A percentile compares a stretch with the other conserved stretches of the same genome.
phyloP scores from a whole-genome alignment of 768 basidiomycete species.

The Hydnum rufescens region DNA sequence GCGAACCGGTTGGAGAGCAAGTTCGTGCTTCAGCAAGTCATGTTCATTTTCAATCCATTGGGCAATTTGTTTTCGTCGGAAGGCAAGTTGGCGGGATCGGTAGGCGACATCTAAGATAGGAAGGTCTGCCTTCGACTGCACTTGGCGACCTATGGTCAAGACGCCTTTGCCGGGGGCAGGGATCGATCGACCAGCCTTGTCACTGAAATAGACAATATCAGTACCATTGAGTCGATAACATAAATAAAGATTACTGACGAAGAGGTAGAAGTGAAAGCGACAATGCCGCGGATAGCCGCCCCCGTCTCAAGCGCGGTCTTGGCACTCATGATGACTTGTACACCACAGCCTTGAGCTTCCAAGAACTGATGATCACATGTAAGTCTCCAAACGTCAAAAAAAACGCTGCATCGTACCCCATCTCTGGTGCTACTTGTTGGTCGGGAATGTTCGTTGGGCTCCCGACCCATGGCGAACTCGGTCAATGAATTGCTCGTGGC shows the following conservation, averaged over 20 bases:
- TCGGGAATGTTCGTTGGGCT: slow-evolving; percentile 97
- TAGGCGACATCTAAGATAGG: slow-evolving; percentile 72
- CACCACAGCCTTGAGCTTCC: slow-evolving; percentile 93
- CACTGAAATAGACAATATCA: slow-evolving; percentile 43
- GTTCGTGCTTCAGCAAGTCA: slow-evolving; percentile 59
- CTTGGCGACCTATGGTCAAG: slow-evolving; percentile 69
- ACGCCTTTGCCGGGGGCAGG: slow-evolving; percentile 94
- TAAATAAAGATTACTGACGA: slow-evolving; percentile 34
- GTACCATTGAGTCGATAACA: too few species aligned
- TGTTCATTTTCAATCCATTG: slow-evolving; percentile 91
- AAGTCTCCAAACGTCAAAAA: neutral
- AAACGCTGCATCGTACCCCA: slow-evolving; percentile 36
- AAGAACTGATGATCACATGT: slow-evolving; percentile 41
- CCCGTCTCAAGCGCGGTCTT: slow-evolving; percentile 91
- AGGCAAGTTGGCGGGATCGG: slow-evolving; percentile 80
- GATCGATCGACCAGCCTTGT: slow-evolving; percentile 96
- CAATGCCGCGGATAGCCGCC: slow-evolving; percentile 77
- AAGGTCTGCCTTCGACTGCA: slow-evolving; percentile 56
- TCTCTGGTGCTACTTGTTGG: slow-evolving; percentile 91
- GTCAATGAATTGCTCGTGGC: slow-evolving; percentile 94
- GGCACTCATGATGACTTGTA: slow-evolving; percentile 93
- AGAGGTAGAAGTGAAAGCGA: slow-evolving; percentile 91
- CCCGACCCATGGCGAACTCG: slow-evolving; percentile 97
- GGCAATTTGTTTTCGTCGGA: slow-evolving; percentile 87
- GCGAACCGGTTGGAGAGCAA: slow-evolving; percentile 37